Base-by-base conservation (phyloP, 352 stramenopile species). In the Phytopythium delawarense region DNA sequence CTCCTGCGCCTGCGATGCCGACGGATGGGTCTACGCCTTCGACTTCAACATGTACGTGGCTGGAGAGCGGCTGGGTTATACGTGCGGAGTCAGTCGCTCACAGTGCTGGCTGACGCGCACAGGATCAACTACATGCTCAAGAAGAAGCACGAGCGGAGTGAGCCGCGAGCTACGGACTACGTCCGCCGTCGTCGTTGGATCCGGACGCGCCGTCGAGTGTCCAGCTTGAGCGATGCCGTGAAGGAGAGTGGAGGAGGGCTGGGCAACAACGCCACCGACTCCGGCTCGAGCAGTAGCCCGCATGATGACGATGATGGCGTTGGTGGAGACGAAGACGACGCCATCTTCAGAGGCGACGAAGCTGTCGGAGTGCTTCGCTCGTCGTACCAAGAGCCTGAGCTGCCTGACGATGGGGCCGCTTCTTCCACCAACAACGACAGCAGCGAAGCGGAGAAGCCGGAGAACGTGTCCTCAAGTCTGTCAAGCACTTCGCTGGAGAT, bases 21-120 rank as follows among this genome's bases (percentile, higher is more conserved):
- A 92, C 23, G 84, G 84, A 12, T 93, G 84, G 84, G 75, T 79
- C 13, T 93, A 91, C 61, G 84, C 80, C 28, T 88, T 91, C 34
- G 82, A 93, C 61, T 93, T 93, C 60, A 79, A 78, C 23, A 88
- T 85, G 75, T 81, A 75, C 11, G 62, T 49, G 20, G 3, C 9
- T 7, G n/a, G 20, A 54, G 20, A 54, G 6, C 15, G 3, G 16
- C 5, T 32, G 28, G 28, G 28, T 32, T 4, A 32, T 7, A 32
- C 3, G 28, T 32, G 28, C 28, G 28, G 28, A 32, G 28, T 32
- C 3, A 32, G 28, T 32, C 28, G 28, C 8, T 28, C 30, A 11
- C 6, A 21, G 28, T 7, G 13, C 7, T 39, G 15, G 1, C 37
- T 55, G 39, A 2, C 34, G 34, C 59, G 18, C 16, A 12, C 42